Conservation (phyloP, 2,329 filamentous ascomycete genomes). For the Calonectria fujianensis region DNA sequence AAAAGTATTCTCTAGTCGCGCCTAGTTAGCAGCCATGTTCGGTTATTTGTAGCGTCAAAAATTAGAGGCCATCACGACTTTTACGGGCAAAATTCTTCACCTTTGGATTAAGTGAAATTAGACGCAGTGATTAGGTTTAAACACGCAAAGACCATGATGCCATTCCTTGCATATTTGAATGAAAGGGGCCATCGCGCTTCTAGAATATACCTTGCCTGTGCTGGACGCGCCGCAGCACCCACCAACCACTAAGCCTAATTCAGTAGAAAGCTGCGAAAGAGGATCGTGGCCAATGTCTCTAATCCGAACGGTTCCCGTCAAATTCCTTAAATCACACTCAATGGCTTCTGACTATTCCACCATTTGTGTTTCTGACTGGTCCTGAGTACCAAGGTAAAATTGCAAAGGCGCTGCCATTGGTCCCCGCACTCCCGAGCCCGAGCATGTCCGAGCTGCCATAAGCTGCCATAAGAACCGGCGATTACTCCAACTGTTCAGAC, state of each 20-base stretch:
- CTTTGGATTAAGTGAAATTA: neutral
- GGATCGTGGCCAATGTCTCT: neutral
- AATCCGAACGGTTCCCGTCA: neutral
- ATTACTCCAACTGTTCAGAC: neutral
- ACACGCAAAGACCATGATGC: neutral
- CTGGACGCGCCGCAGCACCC: neutral
- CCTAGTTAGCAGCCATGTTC: neutral
- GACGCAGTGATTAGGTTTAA: neutral
- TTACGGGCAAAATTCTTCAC: neutral
- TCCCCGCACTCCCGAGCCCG: neutral
- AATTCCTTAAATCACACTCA: neutral
- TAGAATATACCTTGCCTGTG: neutral
- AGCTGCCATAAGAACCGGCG: neutral
- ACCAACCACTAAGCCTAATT: neutral
- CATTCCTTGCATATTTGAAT: neutral
- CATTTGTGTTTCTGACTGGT: neutral
- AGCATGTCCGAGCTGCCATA: neutral
- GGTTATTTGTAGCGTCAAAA: neutral
- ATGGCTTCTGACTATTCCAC: neutral
- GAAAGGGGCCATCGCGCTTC: neutral
- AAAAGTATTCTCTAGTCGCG: no score
- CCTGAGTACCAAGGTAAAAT: neutral
- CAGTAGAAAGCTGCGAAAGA: neutral
- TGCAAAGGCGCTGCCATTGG: neutral
- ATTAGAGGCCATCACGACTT: neutral